Evolutionary conservation across 306 rosid genomes (phyloP), one percentile per base, ranked within the genome.

Genomic region (Dryas octopetala): DNA sequence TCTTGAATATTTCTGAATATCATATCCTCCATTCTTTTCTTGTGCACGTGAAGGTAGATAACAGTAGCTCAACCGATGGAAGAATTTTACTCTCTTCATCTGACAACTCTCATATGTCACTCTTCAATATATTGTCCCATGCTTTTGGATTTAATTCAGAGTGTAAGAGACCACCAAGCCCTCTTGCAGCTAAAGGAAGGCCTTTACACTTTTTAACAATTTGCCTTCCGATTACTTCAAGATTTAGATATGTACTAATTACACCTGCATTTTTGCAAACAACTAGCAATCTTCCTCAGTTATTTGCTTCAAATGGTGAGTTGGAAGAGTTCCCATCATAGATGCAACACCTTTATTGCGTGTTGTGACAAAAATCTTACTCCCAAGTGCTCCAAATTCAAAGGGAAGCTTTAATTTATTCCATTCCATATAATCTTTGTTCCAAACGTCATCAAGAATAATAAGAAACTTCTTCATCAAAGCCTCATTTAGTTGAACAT

Each of bases 381-480:
- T 74, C 13, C 71, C 78, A 15, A 0, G 53, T 1, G 3, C 71
- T 41, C 64, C 76, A 32, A 8, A 58, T 58, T 7, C 6, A 14
- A 58, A 23, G 11, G 54, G 59, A 53, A n/a, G 23, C 15, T 17
- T 41, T 28, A 78, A 12, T 0, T 0, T 9, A 2, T 41, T 2
- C 82, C 82, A 78, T 3, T 0, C 3, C 4, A 0, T 0, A 55
- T 38, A 71, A 44, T 62, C 6, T n/a, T 63, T 77, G n/a, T 44
- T 78, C 73, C 82, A 78, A 1, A 78, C 77, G 6, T 78, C 82
- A 38, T 78, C 82, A 4, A 62, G 64, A 17, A 79, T 74, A 28
- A 43, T 2, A 0, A 57, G 57, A 47, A 76, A 76, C 32, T 57
- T 76, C 50, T 48, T 76, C 66, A 0, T 32, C 68, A 76, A 57